Conservation (phyloP, 2,329 filamentous ascomycete genomes). For the Fusarium annulatum region DNA sequence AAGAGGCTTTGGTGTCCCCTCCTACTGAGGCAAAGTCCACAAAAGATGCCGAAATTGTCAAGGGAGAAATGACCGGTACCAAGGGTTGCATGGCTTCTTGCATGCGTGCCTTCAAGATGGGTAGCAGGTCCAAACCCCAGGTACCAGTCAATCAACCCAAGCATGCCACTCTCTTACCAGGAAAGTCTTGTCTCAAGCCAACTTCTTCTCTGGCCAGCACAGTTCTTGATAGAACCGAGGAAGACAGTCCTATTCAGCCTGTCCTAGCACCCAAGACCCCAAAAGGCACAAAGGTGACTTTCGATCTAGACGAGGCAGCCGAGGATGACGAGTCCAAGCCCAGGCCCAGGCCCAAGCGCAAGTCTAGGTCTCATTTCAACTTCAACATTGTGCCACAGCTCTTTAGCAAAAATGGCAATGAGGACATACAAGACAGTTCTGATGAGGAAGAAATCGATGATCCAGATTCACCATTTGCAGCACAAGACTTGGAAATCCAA, state of each 20-base stretch:
- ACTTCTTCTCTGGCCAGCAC: background rate
- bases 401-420: background rate
- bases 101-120: background rate
- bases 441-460: background rate
- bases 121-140: background rate
- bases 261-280: background rate
- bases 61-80: accelerated
- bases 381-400: background rate
- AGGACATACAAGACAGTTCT: accelerated
- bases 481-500: background rate
- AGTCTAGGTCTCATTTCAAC: background rate
- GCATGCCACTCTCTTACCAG: background rate
- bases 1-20: background rate
- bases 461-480: background rate
- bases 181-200: slow-evolving; percentile 5
- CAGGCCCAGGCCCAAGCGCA: background rate
- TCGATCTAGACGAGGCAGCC: background rate
- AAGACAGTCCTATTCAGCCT: background rate
- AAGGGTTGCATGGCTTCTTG: background rate
- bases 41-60: too few species aligned
- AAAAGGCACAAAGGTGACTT: background rate
- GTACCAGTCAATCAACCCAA: background rate
- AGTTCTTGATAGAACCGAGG: background rate
- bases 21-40: background rate
- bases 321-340: background rate